Evolutionary conservation across 2,329 filamentous ascomycete species (phyloP), one percentile per base, ranked within the genome.

Genomic region (Harringtonia aguacate): DNA sequence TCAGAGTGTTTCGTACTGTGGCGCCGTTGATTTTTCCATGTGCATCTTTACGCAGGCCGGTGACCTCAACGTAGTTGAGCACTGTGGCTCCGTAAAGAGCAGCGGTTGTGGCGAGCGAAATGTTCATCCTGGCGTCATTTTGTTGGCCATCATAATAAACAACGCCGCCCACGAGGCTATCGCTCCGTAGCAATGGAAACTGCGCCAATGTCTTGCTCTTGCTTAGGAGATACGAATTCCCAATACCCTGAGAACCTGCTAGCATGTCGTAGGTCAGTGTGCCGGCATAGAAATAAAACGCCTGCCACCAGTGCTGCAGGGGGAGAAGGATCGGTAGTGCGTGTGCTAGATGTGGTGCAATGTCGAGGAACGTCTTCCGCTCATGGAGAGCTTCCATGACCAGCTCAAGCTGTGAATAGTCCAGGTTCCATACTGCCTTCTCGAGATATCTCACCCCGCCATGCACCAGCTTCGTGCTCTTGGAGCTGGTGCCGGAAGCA

Each of bases 91-190:
- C 86, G 58, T 88, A 89, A 33, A 89, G 70, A 7, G 84, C 79
- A 41, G 85, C 85, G 7, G 86, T 90, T 69, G 87, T 79, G 22
- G 82, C 85, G 39, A 90, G 72, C 13, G 83, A 86, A 36, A 89
- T 80, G 60, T 90, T 90, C 86, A 90, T 90, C 49, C 85, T 78
- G 28, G 85, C 87, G 59, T 90, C 85, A 58, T 90, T 90, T 67
- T 90, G 86, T 46, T 85, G 84, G 50, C 85, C 85, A 64, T 90
- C 82, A 59, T 90, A 90, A 70, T 90, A 90, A 31, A 90, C 84
- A 55, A 90, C 66, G 29, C 85, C 85, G 51, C 86, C 85, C 44
- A 87, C 73, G 14, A 90, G 67, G 12, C 78, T 77, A 41, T 84
- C 77, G 55, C 76, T 79, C 63, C 81, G 83, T 52, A 90, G 65